Percentiles rank a stretch among this genome's conserved stretches.
phyloP scores from a whole-genome alignment of 768 basidiomycete genomes.

The Gyrodon lividus region DNA sequence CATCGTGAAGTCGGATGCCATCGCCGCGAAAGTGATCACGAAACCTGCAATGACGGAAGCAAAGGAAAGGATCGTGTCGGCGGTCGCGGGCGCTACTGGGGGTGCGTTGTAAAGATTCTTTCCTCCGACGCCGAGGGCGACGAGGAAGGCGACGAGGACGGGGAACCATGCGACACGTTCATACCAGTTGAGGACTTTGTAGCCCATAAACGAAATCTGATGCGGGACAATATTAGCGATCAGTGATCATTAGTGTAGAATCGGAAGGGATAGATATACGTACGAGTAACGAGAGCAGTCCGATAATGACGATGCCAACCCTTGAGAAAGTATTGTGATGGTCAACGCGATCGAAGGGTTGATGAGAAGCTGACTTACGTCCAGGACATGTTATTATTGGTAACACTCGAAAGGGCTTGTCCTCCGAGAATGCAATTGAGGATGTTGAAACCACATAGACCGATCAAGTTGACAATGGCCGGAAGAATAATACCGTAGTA shows the following conservation, averaged over 20 bases:
- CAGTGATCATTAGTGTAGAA: background rate
- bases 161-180: constrained; percentile 79
- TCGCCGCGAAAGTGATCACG: constrained; percentile 56
- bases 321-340: constrained; percentile 32
- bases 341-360: constrained; percentile 9
- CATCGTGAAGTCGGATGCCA: constrained; percentile 73
- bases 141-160: constrained; percentile 67
- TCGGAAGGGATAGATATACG: constrained; percentile 19
- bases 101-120: constrained; percentile 56
- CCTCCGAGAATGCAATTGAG: constrained; percentile 70
- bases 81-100: constrained; percentile 52
- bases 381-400: constrained; percentile 49
- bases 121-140: constrained; percentile 72
- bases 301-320: constrained; percentile 81
- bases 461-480: constrained; percentile 56
- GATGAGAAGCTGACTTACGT: constrained; percentile 34
- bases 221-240: constrained; percentile 1
- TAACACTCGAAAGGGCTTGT: constrained; percentile 59
- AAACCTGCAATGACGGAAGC: constrained; percentile 73
- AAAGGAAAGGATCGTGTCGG: constrained; percentile 57
- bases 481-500: constrained; percentile 55
- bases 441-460: constrained; percentile 63
- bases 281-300: constrained; percentile 61
- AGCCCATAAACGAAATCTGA: constrained; percentile 66
- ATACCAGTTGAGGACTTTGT: constrained; percentile 66